Evolutionary conservation across 2,329 filamentous ascomycete species (phyloP).

Genomic region (Stachybotrys elegans): DNA sequence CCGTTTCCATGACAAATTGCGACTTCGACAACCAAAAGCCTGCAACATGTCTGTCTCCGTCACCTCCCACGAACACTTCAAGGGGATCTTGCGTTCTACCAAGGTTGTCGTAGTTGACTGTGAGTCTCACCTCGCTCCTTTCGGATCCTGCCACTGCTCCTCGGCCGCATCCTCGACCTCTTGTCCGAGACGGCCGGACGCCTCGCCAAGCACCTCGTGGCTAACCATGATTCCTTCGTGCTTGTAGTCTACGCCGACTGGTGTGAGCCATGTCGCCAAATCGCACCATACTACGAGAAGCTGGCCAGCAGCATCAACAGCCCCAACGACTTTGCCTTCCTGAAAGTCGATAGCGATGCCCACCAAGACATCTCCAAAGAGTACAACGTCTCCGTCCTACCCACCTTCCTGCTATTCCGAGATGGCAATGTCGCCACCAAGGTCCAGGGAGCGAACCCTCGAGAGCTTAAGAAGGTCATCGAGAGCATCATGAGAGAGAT

Average conservation of each 20-base stretch:
- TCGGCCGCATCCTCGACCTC: too few relatives aligned
- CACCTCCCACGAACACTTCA: conserved; percentile 58
- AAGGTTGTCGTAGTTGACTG: conserved; percentile 84
- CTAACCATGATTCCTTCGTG: conserved; percentile 9
- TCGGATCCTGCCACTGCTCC: too few relatives aligned
- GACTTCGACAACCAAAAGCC: conserved; percentile 7
- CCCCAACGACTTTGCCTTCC: conserved; percentile 70
- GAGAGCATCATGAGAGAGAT: conserved; percentile 67
- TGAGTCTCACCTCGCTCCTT: conserved; percentile 45
- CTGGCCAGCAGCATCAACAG: conserved; percentile 45
- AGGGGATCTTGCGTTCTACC: conserved; percentile 62
- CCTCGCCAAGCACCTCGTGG: neutral
- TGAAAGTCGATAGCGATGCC: conserved; percentile 78
- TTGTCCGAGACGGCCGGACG: conserved; percentile 4
- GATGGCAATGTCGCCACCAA: conserved; percentile 62
- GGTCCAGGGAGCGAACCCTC: conserved; percentile 68
- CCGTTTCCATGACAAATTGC: conserved; percentile 1
- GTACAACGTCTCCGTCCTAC: conserved; percentile 72
- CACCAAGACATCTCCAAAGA: conserved; percentile 68
- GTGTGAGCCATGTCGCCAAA: conserved; percentile 78
- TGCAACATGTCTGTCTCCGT: conserved; percentile 26
- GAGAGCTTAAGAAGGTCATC: conserved; percentile 65
- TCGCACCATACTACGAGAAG: conserved; percentile 77
- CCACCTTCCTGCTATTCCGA: conserved; percentile 89
- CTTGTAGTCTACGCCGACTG: conserved; percentile 77